A percentile compares a stretch with the other conserved stretches of the same genome.
Conservation (phyloP, 2,329 filamentous ascomycete species). For the Curvularia spicifera region DNA sequence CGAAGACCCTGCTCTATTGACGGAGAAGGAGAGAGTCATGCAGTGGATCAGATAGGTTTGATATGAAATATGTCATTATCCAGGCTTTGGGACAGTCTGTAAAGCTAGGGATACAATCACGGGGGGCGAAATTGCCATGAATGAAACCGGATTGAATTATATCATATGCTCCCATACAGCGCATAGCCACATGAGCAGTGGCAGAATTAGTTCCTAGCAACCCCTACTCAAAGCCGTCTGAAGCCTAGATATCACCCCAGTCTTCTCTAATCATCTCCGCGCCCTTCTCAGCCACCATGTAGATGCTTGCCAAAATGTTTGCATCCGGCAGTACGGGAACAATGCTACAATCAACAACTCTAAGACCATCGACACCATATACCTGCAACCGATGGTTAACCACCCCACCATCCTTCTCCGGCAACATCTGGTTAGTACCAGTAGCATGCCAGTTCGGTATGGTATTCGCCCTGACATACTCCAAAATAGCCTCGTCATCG, state of each 20-base stretch:
- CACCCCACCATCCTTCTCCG: conserved; percentile 39
- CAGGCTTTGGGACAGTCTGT: neutral
- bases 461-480: conserved; percentile 33
- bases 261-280: conserved; percentile 38
- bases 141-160: neutral
- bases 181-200: neutral
- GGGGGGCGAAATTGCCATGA: neutral
- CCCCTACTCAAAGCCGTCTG: neutral
- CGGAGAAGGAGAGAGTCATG: conserved; percentile 15
- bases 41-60: conserved; percentile 9
- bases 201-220: neutral
- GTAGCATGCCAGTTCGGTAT: conserved; percentile 41
- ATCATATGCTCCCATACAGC: neutral
- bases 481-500: conserved; percentile 39
- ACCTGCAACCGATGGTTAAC: conserved; percentile 40
- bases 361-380: conserved; percentile 41
- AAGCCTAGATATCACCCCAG: conserved; percentile 14
- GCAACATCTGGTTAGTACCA: conserved; percentile 46
- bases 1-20: conserved; percentile 12
- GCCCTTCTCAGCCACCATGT: conserved; percentile 38
- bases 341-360: conserved; percentile 45
- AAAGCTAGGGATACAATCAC: neutral
- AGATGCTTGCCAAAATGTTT: conserved; percentile 30
- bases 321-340: conserved; percentile 34
- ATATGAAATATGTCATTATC: neutral